Evolutionary conservation across 2,329 filamentous ascomycete species (phyloP), one percentile per base, ranked within the genome.

Genomic region (Diaporthe aspalathi): DNA sequence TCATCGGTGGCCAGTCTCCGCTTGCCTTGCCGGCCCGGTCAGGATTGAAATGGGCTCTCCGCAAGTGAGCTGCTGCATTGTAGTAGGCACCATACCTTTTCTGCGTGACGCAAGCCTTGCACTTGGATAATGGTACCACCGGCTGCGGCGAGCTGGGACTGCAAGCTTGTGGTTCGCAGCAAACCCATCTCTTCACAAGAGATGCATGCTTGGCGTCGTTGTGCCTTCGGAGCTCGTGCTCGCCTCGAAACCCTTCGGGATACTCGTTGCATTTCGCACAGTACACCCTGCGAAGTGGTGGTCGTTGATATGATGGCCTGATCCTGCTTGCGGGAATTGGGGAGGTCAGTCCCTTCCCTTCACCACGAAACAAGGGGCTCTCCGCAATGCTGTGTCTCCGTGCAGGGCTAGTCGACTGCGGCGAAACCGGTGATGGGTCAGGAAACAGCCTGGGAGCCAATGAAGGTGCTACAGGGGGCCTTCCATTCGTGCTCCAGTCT

Each of bases 191-290:
- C 77, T 86, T 87, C 35, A 88, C 86, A 45, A 87, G 76, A 12
- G 86, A 83, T 4, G 87, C 86, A 74, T 89, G 87, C 72, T 88
- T 88, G 6, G 87, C 87, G 72, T 89, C 87, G 22, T 83, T 85
- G 79, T 95, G 93, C 70, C 93, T 87, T 69, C 91, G 86, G 62
- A 94, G 85, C 80, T 98, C 95, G 80, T 97, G 95, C 70, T 97
- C 94, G 71, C 95, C 95, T 56, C 95, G 92, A 80, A 97, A 98
- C 6, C 95, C 94, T 73, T 94, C 91, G 3, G 93, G 93, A 73
- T 95, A 91, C 76, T 94, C 93, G 75, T 91, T 90, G 83, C 95
- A 98, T 76, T 92, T 89, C 22, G 86, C 84, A 80, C 95, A 98
- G 78, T 90, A 91, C 63, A 94, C 91, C 75, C 94, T 93, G 29